phyloP scores from a whole-genome alignment of 176 grass and related monocot species.

The Oryza meridionalis region DNA sequence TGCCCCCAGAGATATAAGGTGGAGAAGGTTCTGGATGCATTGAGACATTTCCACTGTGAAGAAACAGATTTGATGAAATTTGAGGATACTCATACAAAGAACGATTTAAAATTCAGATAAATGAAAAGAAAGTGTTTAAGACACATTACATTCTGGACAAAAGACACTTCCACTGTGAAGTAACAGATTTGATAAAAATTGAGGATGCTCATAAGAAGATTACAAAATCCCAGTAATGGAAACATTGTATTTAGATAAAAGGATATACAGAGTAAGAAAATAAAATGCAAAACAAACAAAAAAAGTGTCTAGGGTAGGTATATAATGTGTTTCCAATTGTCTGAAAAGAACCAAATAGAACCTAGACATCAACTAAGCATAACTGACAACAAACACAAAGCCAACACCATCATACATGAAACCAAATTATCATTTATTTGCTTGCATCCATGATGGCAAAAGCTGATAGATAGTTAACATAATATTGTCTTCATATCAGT shows the following conservation, averaged over 20 bases:
- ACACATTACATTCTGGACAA: conserved; percentile 44
- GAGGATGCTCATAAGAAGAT: conserved; percentile 7
- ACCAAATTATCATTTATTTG: not conserved
- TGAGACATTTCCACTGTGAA: conserved; percentile 83
- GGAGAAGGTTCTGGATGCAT: conserved; percentile 62
- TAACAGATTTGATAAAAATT: not conserved
- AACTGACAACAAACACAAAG: conserved; percentile 9
- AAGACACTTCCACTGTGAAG: conserved; percentile 73
- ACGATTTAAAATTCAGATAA: not conserved
- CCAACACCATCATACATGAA: conserved; percentile 3
- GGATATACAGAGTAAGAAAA: not conserved
- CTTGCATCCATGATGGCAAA: conserved; percentile 14
- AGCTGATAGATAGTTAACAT: conserved; percentile 25
- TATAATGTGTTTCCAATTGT: not conserved
- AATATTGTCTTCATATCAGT: conserved; percentile 13
- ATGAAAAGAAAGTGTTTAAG: not conserved
- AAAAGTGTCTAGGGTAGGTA: conserved; percentile 13
- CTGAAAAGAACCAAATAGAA: conserved; percentile 3
- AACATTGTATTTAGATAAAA: conserved; percentile 19
- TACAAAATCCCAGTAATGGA: not conserved
- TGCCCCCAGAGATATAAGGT: conserved; percentile 71
- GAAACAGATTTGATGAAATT: conserved; percentile 4
- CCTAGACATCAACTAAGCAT: not conserved
- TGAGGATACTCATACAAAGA: not conserved
- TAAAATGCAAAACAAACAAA: conserved; percentile 29